Base-by-base conservation (phyloP, 1,284 basidiomycete genomes). In the Malassezia sympodialis region DNA sequence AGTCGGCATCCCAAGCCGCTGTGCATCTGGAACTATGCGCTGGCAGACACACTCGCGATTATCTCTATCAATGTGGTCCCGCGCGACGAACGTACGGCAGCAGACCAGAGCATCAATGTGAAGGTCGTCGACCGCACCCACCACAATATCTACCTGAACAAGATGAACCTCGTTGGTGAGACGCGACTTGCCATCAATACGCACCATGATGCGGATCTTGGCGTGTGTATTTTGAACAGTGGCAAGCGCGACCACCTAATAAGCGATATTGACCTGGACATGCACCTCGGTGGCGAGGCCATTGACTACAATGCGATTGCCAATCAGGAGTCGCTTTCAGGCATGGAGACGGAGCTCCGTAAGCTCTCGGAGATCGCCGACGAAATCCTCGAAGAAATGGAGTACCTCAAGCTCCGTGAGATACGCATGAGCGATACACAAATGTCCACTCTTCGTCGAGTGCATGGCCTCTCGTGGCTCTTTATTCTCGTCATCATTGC, bases 221-320 rank as follows among this genome's bases (percentile, higher is more conserved):
- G 93, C 1, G 90, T 96, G 1, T 98, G 93, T 78, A 83, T 98
- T 73, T 85, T 79, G 74, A 96, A 96, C 73, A 17, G 30, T 17
- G 51, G 56, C 21, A 42, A 39, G 24, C 37, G 52, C 24, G 46
- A 46, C 24, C 31, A 58, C 28, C 34, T 53, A 12, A 8, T 45
- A 4, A 42, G 40, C 21, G 53, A 56, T 27, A 78, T 98, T 61
- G 93, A 98, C 78, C 78, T 98, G 51, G 93, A 98, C 73, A 84
- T 96, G 39, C 94, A 98, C 72, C 93, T 98, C 76, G 93, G 93
- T 43, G 91, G 93, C 17, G 93, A 98, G 69, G 94, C 94, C 0
- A 85, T 96, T 37, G 94, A 98, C 77, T 98, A 98, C 81, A 96
- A 96, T 71, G 93, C 93, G 19, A 98, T 98, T 73, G 93, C 94